Conservation (phyloP, 768 basidiomycete genomes). For the Xerocomellus dryophilus region DNA sequence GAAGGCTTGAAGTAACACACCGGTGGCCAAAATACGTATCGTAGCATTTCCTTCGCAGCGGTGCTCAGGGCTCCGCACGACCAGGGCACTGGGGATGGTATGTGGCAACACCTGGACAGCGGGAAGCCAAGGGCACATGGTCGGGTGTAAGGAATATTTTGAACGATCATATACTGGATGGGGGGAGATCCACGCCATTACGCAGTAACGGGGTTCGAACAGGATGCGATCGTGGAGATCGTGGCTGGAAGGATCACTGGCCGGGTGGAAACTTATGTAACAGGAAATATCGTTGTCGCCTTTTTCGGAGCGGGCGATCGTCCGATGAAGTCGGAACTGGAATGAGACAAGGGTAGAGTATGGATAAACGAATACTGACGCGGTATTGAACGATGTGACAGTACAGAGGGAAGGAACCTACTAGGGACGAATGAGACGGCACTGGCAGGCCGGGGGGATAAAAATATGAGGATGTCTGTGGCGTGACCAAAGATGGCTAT, state of each 20-base stretch:
- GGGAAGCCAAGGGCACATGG: too few species aligned
- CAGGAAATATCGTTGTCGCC: not conserved
- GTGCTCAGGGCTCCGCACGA: not conserved
- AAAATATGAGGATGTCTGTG: slow-evolving; percentile 11
- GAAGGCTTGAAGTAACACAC: not conserved
- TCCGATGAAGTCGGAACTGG: not conserved
- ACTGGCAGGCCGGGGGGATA: slow-evolving; percentile 1
- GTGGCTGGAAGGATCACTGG: too few species aligned
- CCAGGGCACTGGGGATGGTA: not conserved
- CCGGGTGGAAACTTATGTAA: too few species aligned
- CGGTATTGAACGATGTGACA: not conserved
- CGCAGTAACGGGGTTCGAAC: too few species aligned
- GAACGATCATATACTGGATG: too few species aligned
- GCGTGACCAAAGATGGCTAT: slow-evolving; percentile 18
- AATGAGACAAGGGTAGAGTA: not conserved
- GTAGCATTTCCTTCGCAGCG: too few species aligned
- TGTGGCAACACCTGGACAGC: not conserved
- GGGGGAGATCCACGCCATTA: too few species aligned
- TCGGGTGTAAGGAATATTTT: too few species aligned
- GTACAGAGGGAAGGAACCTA: not conserved
- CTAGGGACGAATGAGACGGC: not conserved
- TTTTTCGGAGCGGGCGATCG: not conserved
- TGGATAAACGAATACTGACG: not conserved
- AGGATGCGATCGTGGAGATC: too few species aligned
- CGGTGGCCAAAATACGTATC: too few species aligned